Evolutionary conservation across 106 monocot species (phyloP), one percentile per base, ranked within the genome.

Genomic region (Dendrobium catenatum): DNA sequence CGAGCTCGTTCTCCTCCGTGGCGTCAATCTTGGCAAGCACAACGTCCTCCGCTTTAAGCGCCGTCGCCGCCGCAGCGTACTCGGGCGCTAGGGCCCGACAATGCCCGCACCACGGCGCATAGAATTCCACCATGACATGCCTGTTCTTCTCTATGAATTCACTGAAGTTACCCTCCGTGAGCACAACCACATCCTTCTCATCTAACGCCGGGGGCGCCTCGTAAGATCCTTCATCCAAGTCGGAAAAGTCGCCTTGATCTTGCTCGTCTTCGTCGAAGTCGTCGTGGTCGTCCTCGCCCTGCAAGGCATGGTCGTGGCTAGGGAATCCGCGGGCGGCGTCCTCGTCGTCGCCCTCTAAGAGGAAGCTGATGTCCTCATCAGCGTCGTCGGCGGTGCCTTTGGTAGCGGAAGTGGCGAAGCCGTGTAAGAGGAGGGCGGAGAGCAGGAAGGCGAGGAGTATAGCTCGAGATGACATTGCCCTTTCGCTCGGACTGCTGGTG

Each of bases 21-120:
- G 95, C 98, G 76, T 99, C 95, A 17, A 99, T 89, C 86, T 99
- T 99, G 51, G 98, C 98, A 6, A 99, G 89, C 47, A 73, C 86
- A 24, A 91, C 94, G 48, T 89, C 88, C 41, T 85, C 84, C 55
- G n/a, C 84, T 49, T 86, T 89, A 75, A 98, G 85, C 44, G 75
- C 84, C 55, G 94, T 91, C 9, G 97, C 97, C 5, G 97, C 97
- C 2, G 89, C 92, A 16, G 97, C 97, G 73, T 93, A 98, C 86
- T 98, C 94, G 26, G 97, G 97, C 49, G 93, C 89, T 42, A 98
- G 87, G 27, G 89, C 85, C 82, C 89, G 86, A 81, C 97, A 98
- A 80, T 98, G 94, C 2, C 90, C 93, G 91, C 97, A 98, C 97
- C 97, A 98, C 44, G 97, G 97, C 22, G 97, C 97, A 81, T 94